Evolutionary conservation across 176 grass and related monocot species (phyloP), one percentile per base, ranked within the genome.

Genomic region (Eremochloa ophiuroides): DNA sequence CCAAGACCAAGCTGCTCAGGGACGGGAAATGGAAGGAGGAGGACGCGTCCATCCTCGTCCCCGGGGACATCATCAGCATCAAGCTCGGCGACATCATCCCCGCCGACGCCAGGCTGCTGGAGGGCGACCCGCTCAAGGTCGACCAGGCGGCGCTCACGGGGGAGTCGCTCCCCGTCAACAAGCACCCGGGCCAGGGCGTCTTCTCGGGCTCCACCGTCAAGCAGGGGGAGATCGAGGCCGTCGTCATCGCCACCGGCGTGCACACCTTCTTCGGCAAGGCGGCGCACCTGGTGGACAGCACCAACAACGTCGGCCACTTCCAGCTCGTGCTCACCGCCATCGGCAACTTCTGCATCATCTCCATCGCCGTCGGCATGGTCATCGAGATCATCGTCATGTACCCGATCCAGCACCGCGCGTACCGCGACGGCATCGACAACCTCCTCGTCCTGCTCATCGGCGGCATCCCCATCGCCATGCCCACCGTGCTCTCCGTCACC

Each of bases 201-300:
- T 97, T 97, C 92, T 97, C 94, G 0, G 94, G 94, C 0, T 97
- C 94, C 33, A 97, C 94, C 0, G 93, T 91, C 18, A 97, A 97
- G 79, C 94, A 97, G 78, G 94, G 94, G 0, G 94, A 97, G 87
- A 97, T 97, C 27, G 94, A 97, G 77, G 94, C 94, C 27, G 81
- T 97, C 28, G 94, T 97, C 53, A 94, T 97, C 62, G 94, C 94
- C 75, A 97, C 94, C 26, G 94, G 94, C 17, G 91, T 97, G 12
- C 94, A 97, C 87, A 97, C 94, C 74, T 97, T 97, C 87, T 97
- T 97, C 50, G 91, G 94, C 63, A 97, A 97, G 89, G 94, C 94
- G 7, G 94, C 94, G 22, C 94, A 97, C 87, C 88, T 97, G 11
- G 94, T 97, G 3, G 94, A 97, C 80, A 94, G 89, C 80, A 97